Evolutionary conservation across 352 stramenopile genomes (phyloP).

Genomic region (Peronospora belbahrii): DNA sequence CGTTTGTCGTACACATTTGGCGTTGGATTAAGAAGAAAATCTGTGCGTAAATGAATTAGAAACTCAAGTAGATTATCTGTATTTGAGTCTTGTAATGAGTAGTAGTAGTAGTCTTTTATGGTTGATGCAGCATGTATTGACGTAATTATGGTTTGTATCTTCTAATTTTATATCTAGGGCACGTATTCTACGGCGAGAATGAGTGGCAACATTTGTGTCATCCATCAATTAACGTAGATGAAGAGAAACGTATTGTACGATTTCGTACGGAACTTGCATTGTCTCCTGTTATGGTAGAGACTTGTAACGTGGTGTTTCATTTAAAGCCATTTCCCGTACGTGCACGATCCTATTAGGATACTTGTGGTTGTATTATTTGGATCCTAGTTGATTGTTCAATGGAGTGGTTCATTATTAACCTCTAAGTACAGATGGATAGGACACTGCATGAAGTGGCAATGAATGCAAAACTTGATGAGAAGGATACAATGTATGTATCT

Average conservation of each 20-base stretch:
- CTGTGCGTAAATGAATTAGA: constrained; percentile 14
- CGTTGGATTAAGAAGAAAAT: constrained; percentile 62
- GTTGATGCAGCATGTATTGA: no score
- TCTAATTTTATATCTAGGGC: constrained; percentile 36
- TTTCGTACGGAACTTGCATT: constrained; percentile 71
- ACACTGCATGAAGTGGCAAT: constrained; percentile 51
- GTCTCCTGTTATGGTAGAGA: constrained; percentile 43
- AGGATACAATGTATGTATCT: constrained; percentile 40
- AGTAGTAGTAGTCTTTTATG: no score
- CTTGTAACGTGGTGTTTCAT: constrained; percentile 77
- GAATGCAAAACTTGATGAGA: constrained; percentile 39
- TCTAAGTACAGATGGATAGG: constrained; percentile 35
- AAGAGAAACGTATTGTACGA: constrained; percentile 54
- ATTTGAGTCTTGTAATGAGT: no score
- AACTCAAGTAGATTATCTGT: no score
- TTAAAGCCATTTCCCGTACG: constrained; percentile 59
- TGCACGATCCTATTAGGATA: no score
- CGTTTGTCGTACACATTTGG: constrained; percentile 50
- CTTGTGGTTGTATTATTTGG: no score
- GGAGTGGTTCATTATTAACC: background rate
- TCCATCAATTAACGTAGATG: constrained; percentile 32
- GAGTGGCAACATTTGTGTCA: constrained; percentile 69
- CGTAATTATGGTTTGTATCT: no score
- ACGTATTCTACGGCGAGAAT: constrained; percentile 56
- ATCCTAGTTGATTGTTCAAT: no score